Evolutionary conservation across 2,329 filamentous ascomycete genomes (phyloP).

Genomic region (Hirsutella minnesotensis): DNA sequence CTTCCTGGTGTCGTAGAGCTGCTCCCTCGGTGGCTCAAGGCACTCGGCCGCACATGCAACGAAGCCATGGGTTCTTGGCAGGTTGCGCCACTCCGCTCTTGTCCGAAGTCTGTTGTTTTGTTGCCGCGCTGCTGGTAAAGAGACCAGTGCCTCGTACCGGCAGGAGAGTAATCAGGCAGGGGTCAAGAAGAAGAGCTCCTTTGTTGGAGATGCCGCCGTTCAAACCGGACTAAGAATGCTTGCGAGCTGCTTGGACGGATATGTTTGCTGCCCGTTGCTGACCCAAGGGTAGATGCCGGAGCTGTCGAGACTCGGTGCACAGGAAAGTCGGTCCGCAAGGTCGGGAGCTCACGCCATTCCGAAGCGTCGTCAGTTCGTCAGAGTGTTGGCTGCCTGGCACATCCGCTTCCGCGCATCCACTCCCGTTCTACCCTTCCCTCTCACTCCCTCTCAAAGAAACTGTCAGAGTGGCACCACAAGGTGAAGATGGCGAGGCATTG

Average conservation of each 20-base stretch:
- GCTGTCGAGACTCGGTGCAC: neutral
- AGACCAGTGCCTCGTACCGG: neutral
- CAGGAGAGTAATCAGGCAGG: neutral
- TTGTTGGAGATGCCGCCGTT: neutral
- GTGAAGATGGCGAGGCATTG: neutral
- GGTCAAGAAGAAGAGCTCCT: neutral
- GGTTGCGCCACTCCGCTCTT: no score
- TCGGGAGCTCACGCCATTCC: neutral
- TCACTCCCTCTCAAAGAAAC: neutral
- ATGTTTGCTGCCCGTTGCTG: neutral
- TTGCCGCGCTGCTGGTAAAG: neutral
- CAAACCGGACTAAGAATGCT: neutral
- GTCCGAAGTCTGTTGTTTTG: no score
- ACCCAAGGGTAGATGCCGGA: neutral
- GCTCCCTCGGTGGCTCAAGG: conserved; percentile 3
- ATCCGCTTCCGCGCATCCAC: no score
- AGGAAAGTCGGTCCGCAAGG: neutral
- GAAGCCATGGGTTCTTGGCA: conserved; percentile 13
- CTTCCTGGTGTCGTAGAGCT: neutral
- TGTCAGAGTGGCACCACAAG: neutral
- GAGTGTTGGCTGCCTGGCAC: no score
- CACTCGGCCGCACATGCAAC: conserved; percentile 15
- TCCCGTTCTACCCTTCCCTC: neutral
- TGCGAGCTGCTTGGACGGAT: neutral
- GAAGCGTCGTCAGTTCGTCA: neutral